Base-by-base conservation (phyloP, 768 basidiomycete species). In the Clavulina sp. region DNA sequence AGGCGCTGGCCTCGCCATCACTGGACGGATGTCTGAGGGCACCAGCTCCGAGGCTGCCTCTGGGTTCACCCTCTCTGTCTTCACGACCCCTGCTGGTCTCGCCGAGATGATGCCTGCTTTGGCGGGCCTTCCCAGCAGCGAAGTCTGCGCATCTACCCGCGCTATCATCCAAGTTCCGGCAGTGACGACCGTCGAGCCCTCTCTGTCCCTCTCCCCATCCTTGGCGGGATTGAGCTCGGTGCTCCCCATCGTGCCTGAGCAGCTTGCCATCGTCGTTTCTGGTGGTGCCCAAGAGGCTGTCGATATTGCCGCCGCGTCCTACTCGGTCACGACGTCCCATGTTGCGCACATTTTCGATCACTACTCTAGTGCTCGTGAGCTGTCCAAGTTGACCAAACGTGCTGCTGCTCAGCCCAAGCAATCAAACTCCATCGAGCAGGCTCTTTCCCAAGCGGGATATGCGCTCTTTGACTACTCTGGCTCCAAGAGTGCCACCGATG, bases 281-380 rank as follows among this genome's bases (percentile, higher is more conserved):
- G 79, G 87, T 2, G 80, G 84, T 3, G 78, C 88, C 0, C 81
- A 84, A 57, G 87, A 95, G 63, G 71, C 84, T 16, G 73, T 80
- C 44, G 82, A 87, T 59, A 75, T 88, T 51, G 76, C 89, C 2
- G 60, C 75, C 26, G 70, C 87, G 46, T 71, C 87, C n/a, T 91
- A 91, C 69, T 72, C 70, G 53, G 65, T 84, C 48, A 70, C 72
- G 16, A 63, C 67, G 19, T 73, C 68, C 38, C 86, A 93, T 64
- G 78, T 85, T 52, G 73, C 91, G 51, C 89, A 96, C 63, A 68
- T 96, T 38, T 91, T 97, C 61, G 91, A 97, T 64, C 85, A 93
- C 58, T 73, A 84, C 60, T 76, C 77, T 55, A 72, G 78, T 30
- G 71, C 80, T 31, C 80, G 93, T 24, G 89, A 97, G 66, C 67